A percentile compares a stretch with the other conserved stretches of the same genome.
Conservation (phyloP, 2,329 filamentous ascomycete species). For the Fusarium zealandicum region DNA sequence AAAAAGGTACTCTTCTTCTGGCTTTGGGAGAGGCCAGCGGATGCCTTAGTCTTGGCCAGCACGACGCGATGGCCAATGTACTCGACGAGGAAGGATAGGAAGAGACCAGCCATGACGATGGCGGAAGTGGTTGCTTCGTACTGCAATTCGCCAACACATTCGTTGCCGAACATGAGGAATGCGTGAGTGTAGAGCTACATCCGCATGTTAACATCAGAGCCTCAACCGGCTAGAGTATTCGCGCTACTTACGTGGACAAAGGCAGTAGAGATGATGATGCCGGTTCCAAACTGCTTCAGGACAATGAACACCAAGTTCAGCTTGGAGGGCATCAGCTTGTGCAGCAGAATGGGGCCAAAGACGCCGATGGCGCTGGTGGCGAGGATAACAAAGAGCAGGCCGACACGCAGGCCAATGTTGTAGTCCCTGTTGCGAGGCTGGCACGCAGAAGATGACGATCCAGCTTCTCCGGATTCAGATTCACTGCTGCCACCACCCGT, state of each 20-base stretch:
- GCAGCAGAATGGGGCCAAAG: constrained; percentile 70
- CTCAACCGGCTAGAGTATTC: not conserved
- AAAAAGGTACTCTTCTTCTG: constrained; percentile 39
- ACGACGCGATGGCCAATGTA: constrained; percentile 69
- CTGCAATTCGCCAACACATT: constrained; percentile 69
- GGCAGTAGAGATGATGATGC: constrained; percentile 75
- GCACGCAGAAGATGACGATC: constrained; percentile 53
- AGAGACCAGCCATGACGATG: constrained; percentile 76
- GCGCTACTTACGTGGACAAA: constrained; percentile 66
- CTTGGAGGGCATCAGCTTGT: constrained; percentile 61
- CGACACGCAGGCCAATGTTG: constrained; percentile 72
- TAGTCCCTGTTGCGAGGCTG: constrained; percentile 61
- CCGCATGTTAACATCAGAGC: not conserved
- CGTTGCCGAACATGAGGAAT: constrained; percentile 73
- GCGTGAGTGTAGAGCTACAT: constrained; percentile 76
- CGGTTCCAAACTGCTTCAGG: constrained; percentile 77
- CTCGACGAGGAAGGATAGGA: constrained; percentile 76
- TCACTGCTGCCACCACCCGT: constrained; percentile 57
- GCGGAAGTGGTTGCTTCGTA: constrained; percentile 76
- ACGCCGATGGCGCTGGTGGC: constrained; percentile 73
- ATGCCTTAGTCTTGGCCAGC: constrained; percentile 44
- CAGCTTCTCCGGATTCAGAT: constrained; percentile 21
- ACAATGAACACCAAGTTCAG: constrained; percentile 62
- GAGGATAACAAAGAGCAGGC: constrained; percentile 75
- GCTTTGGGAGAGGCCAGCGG: constrained; percentile 34